These are phyloP conservation scores for Cytospora schulzeri DNA, from an alignment of 2,329 filamentous ascomycete genomes.

Conservation along the genomic window DNA sequence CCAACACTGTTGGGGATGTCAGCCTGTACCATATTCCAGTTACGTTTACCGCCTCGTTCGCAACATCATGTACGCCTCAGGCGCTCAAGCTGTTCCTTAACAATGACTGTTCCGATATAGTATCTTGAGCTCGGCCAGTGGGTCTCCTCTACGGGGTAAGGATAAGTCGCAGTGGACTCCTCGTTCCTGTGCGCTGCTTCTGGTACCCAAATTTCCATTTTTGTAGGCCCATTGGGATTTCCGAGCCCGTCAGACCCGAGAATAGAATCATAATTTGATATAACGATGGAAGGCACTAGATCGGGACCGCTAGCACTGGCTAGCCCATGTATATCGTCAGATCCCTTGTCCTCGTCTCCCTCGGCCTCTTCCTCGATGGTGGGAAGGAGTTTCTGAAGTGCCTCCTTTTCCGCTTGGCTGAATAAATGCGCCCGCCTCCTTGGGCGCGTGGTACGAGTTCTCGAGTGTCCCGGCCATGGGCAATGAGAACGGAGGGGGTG, in stretches of 20 bases:
- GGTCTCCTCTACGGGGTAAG: neutral
- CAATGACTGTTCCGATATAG: conserved; percentile 3
- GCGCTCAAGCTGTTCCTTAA: conserved; percentile 7
- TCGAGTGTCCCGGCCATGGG: neutral
- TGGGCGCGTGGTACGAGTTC: neutral
- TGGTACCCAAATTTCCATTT: neutral
- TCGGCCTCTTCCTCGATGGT: neutral
- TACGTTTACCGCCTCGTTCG: neutral
- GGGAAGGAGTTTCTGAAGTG: neutral
- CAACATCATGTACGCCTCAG: neutral
- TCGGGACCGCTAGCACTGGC: too few relatives aligned
- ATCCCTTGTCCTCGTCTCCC: neutral
- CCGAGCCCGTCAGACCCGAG: too few relatives aligned
- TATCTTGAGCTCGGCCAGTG: neutral
- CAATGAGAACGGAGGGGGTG: neutral
- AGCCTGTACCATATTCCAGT: conserved; percentile 13
- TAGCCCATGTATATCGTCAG: neutral
- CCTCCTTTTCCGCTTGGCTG: neutral
- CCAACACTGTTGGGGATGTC: neutral
- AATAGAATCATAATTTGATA: neutral
- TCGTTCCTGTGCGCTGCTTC: neutral
- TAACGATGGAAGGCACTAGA: neutral
- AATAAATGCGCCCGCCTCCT: neutral
- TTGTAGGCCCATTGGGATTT: neutral
- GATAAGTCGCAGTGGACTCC: neutral